phyloP scores from a whole-genome alignment of 352 stramenopile species.

The Phytophthora ohioensis region DNA sequence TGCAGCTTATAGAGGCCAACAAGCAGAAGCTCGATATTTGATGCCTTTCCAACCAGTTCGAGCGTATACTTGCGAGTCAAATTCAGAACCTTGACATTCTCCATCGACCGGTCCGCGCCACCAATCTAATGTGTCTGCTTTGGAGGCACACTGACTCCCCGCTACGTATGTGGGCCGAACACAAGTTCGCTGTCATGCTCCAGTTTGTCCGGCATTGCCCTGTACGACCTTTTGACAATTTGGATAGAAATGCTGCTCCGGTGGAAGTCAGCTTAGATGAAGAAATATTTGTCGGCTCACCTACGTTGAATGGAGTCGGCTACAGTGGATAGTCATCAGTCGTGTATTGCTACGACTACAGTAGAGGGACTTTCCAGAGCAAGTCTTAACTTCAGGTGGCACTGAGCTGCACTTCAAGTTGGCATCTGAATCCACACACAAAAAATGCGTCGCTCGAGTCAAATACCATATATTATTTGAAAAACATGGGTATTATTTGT shows the following conservation, averaged over 20 bases:
- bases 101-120: too few species aligned
- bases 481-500: slow-evolving; percentile 32
- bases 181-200: slow-evolving; percentile 35
- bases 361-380: slow-evolving; percentile 30
- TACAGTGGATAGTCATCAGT: slow-evolving; percentile 37
- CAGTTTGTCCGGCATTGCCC: not conserved
- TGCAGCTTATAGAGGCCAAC: slow-evolving; percentile 17
- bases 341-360: slow-evolving; percentile 51
- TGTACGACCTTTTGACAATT: not conserved
- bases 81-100: too few species aligned
- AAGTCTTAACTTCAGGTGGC: slow-evolving; percentile 39
- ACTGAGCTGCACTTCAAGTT: slow-evolving; percentile 35
- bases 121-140: slow-evolving; percentile 42
- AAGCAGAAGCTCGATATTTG: slow-evolving; percentile 34
- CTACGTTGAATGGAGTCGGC: slow-evolving; percentile 58
- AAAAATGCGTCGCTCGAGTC: slow-evolving; percentile 38
- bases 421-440: slow-evolving; percentile 16
- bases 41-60: slow-evolving; percentile 27
- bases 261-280: slow-evolving; percentile 38
- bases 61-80: too few species aligned
- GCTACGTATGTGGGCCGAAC: slow-evolving; percentile 37
- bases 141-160: slow-evolving; percentile 6
- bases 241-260: not conserved
- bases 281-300: slow-evolving; percentile 25
- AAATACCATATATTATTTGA: too few species aligned